Conservation (phyloP, 371 early-diverging fungal species). For the Mucor irregularis region DNA sequence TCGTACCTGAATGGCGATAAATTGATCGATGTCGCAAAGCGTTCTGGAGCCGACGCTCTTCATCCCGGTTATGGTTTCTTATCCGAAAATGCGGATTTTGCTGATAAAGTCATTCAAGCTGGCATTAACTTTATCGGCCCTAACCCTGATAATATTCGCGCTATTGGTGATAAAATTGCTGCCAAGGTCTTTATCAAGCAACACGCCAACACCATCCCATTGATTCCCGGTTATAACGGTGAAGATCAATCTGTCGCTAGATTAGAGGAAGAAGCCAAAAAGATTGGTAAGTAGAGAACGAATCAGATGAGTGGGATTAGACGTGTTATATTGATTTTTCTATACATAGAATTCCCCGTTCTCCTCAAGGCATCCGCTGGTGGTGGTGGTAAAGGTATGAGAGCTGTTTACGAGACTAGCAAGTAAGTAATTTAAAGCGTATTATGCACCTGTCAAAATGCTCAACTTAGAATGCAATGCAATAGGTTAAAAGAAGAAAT, state of each 20-base stretch:
- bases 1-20: slow-evolving; percentile 71
- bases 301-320: not conserved
- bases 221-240: slow-evolving; percentile 92
- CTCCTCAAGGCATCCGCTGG: slow-evolving; percentile 90
- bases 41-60: slow-evolving; percentile 75
- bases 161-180: slow-evolving; percentile 95
- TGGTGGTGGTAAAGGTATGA: slow-evolving; percentile 94
- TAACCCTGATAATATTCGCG: slow-evolving; percentile 74
- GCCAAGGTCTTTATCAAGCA: slow-evolving; percentile 62
- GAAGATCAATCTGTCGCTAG: slow-evolving; percentile 62
- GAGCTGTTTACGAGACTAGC: slow-evolving; percentile 55
- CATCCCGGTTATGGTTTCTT: slow-evolving; percentile 94
- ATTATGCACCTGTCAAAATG: too few relatives aligned
- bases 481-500: slow-evolving; percentile 75
- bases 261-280: slow-evolving; percentile 54
- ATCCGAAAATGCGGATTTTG: slow-evolving; percentile 82
- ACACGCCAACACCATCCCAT: slow-evolving; percentile 73
- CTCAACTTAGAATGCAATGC: too few relatives aligned
- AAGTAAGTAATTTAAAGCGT: slow-evolving; percentile 43
- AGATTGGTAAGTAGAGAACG: slow-evolving; percentile 37
- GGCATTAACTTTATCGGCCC: slow-evolving; percentile 85
- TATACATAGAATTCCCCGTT: slow-evolving; percentile 73
- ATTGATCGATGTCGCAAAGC: slow-evolving; percentile 57
- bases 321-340: not conserved
- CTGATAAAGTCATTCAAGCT: slow-evolving; percentile 62